A percentile compares a stretch with the other conserved stretches of the same genome.
Conservation (phyloP, 805 yeast genomes). For the Candida lessepsii region DNA sequence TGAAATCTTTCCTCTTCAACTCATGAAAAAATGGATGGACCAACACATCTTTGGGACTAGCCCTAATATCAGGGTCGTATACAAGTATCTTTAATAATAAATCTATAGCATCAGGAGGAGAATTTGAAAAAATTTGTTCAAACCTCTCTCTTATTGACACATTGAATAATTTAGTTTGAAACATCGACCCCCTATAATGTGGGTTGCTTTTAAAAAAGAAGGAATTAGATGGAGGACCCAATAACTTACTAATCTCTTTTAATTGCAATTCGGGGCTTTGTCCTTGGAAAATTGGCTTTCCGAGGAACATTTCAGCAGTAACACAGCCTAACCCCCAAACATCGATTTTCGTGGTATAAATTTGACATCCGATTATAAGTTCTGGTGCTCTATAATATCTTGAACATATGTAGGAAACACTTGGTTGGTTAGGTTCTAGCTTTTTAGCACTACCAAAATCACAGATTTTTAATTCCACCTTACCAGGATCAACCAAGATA, state of each 20-base stretch:
- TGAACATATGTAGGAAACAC: slow-evolving; percentile 93
- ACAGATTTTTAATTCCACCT: slow-evolving; percentile 69
- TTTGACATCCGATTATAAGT: slow-evolving; percentile 83
- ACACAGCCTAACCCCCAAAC: slow-evolving; percentile 99
- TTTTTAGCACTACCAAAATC: slow-evolving; percentile 86
- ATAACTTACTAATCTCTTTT: slow-evolving; percentile 81
- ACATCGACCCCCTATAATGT: slow-evolving; percentile 71
- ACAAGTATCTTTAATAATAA: slow-evolving; percentile 77
- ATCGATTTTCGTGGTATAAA: slow-evolving; percentile 88
- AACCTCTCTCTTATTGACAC: slow-evolving; percentile 54
- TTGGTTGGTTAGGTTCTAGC: slow-evolving; percentile 75
- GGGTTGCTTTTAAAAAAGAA: slow-evolving; percentile 76
- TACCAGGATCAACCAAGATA: slow-evolving; percentile 69
- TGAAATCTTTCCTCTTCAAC: slow-evolving; percentile 56
- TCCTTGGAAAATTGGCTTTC: slow-evolving; percentile 95
- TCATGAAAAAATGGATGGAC: slow-evolving; percentile 90
- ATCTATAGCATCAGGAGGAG: slow-evolving; percentile 85
- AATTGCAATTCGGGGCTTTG: slow-evolving; percentile 84
- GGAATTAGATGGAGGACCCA: slow-evolving; percentile 80
- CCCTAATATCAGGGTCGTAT: slow-evolving; percentile 84
- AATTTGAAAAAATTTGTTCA: slow-evolving; percentile 53
- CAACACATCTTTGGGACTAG: slow-evolving; percentile 77
- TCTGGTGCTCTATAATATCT: slow-evolving; percentile 97
- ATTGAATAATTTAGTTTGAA: slow-evolving; percentile 59
- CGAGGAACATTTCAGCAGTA: slow-evolving; percentile 88